Evolutionary conservation across 2,329 filamentous ascomycete genomes (phyloP), one percentile per base, ranked within the genome.

Genomic region (Hymenoscyphus fructigenus): DNA sequence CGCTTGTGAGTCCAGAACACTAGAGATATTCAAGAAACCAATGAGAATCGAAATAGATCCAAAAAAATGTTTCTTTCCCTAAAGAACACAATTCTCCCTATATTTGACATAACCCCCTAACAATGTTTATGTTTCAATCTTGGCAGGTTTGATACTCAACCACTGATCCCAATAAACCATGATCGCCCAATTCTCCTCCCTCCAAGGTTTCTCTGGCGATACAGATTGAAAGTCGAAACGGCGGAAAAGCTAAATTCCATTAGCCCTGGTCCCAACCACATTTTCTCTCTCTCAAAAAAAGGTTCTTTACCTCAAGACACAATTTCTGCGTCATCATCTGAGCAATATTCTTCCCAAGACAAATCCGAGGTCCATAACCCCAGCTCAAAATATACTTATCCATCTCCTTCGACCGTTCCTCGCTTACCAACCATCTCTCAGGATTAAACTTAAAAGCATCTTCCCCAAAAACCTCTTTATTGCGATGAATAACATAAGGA

Each of bases 371-470:
- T 56, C 53, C 53, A 56, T 56, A 56, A 5, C 53, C 53, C 23
- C 23, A 56, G 3, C 15, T 56, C 14, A 56, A 28, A 15, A 56
- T 14, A 28, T 56, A 56, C 53, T 56, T 56, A 15, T 58, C 34
- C 28, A 58, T 34, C 26, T 34, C 32, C 10, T 58, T 66, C 34
- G 63, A 59, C 53, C 76, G 23, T 77, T 75, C 36, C 76, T 69
- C 2, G 75, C 62, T 7, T 72, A 71, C 28, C 76, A 78, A 36
- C 78, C 78, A 80, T 28, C 78, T 65, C 64, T 79, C 78, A 0
- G 78, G 78, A 7, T 69, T 70, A 63, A 79, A 80, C 23, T 76
- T 74, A 23, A 78, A 73, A 3, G 75, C 72, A 41, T 77, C 73
- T 2, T 67, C 63, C 14, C 78, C 78, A 65, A 77, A 82, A 23